These are phyloP conservation scores for Xylaria sp. DNA, from an alignment of 2,329 filamentous ascomycete genomes.

Conservation along the genomic window DNA sequence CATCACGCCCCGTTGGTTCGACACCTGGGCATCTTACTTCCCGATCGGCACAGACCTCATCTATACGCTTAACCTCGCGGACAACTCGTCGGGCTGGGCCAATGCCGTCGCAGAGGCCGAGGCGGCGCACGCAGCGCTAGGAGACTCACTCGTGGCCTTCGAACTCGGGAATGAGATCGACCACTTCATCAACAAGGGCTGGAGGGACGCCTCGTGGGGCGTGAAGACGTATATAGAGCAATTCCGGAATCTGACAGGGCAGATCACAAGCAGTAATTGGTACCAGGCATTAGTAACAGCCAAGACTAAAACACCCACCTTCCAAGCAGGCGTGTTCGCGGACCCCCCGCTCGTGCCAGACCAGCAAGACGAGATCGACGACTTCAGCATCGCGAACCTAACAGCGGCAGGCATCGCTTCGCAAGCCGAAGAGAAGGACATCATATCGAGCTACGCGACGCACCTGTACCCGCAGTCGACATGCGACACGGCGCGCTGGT, in stretches of 20 bases:
- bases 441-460: slow-evolving; percentile 49
- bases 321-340: slow-evolving; percentile 50
- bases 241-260: slow-evolving; percentile 48
- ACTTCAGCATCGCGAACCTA: slow-evolving; percentile 50
- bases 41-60: slow-evolving; percentile 47
- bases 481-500: slow-evolving; percentile 48
- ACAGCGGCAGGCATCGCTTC: slow-evolving; percentile 43
- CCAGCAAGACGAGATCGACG: slow-evolving; percentile 51
- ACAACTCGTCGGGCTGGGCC: slow-evolving; percentile 46
- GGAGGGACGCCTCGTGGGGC: slow-evolving; percentile 47
- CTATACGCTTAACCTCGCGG: slow-evolving; percentile 50
- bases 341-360: slow-evolving; percentile 51
- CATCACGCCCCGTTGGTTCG: slow-evolving; percentile 49
- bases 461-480: slow-evolving; percentile 53
- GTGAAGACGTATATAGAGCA: slow-evolving; percentile 47
- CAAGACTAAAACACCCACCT: slow-evolving; percentile 37
- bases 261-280: slow-evolving; percentile 47
- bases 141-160: slow-evolving; percentile 45
- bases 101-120: slow-evolving; percentile 47
- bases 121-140: slow-evolving; percentile 46
- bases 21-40: slow-evolving; percentile 48
- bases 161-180: slow-evolving; percentile 53
- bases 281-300: slow-evolving; percentile 36
- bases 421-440: slow-evolving; percentile 45
- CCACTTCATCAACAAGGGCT: slow-evolving; percentile 50